Conservation (phyloP, 176 grass and related monocot genomes). For the Carex scoparia region DNA sequence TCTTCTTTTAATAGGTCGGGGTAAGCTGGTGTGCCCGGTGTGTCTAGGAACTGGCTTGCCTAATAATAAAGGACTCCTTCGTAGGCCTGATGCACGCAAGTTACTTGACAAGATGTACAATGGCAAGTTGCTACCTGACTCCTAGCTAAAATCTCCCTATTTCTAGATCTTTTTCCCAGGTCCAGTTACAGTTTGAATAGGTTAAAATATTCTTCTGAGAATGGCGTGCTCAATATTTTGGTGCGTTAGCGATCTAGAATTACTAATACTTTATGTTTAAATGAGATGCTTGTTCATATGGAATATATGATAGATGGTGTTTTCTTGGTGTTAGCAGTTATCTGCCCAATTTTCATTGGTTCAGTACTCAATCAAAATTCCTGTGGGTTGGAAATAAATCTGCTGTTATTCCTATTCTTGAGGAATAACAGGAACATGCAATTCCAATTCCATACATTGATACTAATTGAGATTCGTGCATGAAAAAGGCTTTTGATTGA, state of each 20-base stretch:
- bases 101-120: constrained; percentile 98
- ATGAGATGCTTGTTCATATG: background rate
- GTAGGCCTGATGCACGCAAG: constrained; percentile 63
- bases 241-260: background rate
- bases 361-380: background rate
- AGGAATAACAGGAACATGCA: no score
- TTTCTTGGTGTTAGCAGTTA: background rate
- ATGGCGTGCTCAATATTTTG: background rate
- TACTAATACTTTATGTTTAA: background rate
- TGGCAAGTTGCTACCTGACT: constrained; percentile 64
- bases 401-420: no score
- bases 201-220: background rate
- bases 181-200: background rate
- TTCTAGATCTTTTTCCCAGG: background rate
- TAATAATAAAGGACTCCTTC: constrained; percentile 86
- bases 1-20: constrained; percentile 44
- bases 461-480: no score
- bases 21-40: constrained; percentile 81
- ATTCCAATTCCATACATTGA: no score
- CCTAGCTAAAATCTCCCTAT: constrained; percentile 24
- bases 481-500: no score
- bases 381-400: background rate
- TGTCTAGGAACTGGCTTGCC: constrained; percentile 89
- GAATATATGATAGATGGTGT: background rate
- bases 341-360: background rate